These are phyloP conservation scores for Gentiana straminea DNA, from an alignment of 257 asterid genomes.

Conservation along the genomic window DNA sequence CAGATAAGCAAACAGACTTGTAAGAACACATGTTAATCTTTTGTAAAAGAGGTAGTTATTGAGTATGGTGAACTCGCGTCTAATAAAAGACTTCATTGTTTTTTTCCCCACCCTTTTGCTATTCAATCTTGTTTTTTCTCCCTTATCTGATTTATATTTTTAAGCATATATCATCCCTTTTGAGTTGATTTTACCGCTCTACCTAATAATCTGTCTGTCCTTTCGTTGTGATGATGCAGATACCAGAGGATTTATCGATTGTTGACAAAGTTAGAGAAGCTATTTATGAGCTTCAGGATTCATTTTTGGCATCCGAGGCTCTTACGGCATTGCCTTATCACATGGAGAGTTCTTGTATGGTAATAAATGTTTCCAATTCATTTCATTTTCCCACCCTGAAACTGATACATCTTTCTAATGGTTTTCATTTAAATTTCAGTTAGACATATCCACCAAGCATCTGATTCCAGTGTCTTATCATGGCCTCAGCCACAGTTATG, in stretches of 20 bases:
- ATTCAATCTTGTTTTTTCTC: too few relatives aligned
- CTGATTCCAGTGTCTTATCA: slow-evolving; percentile 37
- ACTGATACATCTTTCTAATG: slow-evolving; percentile 6
- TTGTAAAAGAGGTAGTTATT: too few relatives aligned
- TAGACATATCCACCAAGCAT: slow-evolving; percentile 36
- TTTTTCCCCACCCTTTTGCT: too few relatives aligned
- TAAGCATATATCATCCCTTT: background rate
- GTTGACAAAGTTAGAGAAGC: slow-evolving; percentile 52
- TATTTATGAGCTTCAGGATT: slow-evolving; percentile 41
- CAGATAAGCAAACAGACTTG: too few relatives aligned
- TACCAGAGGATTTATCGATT: slow-evolving; percentile 64
- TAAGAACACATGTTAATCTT: too few relatives aligned
- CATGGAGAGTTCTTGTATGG: slow-evolving; percentile 48
- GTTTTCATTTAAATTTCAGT: slow-evolving; percentile 35
- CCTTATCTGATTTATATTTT: too few relatives aligned
- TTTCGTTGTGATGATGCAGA: slow-evolving; percentile 33
- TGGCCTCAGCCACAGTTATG: slow-evolving; percentile 23
- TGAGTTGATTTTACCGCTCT: background rate
- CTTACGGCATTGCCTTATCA: slow-evolving; percentile 28
- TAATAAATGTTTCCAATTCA: slow-evolving; percentile 23
- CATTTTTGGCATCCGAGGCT: slow-evolving; percentile 23
- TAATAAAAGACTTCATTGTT: too few relatives aligned
- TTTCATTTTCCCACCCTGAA: background rate
- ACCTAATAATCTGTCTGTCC: slow-evolving; percentile 7
- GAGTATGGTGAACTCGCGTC: too few relatives aligned